These are phyloP conservation scores for Typha latifolia DNA, from an alignment of 176 grass and related monocot species.

Conservation along the genomic window DNA sequence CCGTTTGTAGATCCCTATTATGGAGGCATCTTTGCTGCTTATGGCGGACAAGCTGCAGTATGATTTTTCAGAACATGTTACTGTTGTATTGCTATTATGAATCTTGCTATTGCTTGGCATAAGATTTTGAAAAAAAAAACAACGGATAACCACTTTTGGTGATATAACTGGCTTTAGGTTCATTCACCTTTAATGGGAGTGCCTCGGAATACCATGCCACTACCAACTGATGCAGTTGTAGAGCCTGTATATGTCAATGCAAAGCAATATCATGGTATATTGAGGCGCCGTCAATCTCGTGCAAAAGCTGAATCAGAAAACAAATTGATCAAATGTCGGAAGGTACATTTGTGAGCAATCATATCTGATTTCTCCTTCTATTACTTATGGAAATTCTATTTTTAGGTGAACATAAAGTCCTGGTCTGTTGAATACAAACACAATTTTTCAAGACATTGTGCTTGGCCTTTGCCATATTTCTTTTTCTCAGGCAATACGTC, in stretches of 20 bases:
- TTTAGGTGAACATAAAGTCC: no score
- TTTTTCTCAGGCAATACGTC: no score
- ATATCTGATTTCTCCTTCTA: no score
- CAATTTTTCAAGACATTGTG: no score
- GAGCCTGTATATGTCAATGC: constrained; percentile 38
- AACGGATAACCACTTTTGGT: neutral
- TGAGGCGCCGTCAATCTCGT: constrained; percentile 34
- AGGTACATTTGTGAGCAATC: constrained; percentile 6
- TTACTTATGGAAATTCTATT: no score
- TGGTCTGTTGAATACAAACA: no score
- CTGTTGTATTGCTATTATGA: neutral
- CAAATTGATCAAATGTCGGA: constrained; percentile 28
- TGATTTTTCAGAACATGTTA: neutral
- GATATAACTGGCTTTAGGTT: constrained; percentile 15
- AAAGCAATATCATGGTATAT: constrained; percentile 36
- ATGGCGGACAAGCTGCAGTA: constrained; percentile 18
- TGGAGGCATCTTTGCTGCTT: constrained; percentile 15
- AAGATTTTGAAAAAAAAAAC: neutral
- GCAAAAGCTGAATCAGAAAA: constrained; percentile 40
- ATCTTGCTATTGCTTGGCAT: neutral
- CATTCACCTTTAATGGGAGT: constrained; percentile 20
- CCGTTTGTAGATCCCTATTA: constrained; percentile 21
- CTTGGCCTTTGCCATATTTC: no score
- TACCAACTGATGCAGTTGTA: constrained; percentile 29
- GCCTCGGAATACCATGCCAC: constrained; percentile 15